A percentile compares a stretch with the other conserved stretches of the same genome.
Evolutionary conservation across 169 alveolate species (phyloP).

Genomic region (Eimeria maxima): DNA sequence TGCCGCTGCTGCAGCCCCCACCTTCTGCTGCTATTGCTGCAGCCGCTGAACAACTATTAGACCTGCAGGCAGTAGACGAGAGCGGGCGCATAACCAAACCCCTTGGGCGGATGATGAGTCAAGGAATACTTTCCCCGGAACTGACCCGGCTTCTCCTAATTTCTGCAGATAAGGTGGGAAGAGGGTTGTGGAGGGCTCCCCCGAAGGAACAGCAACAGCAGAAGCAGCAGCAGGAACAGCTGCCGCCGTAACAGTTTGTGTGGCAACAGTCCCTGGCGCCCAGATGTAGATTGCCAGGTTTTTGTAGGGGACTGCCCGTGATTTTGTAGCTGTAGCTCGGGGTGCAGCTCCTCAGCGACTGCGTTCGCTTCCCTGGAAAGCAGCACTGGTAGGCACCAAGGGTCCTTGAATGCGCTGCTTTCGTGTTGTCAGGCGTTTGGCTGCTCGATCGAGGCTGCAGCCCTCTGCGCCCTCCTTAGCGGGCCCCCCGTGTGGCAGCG

Average conservation of each 20-base stretch:
- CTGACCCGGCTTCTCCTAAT: slow-evolving; percentile 52
- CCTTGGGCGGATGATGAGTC: slow-evolving; percentile 59
- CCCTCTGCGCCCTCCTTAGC: slow-evolving; percentile 67
- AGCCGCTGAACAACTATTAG: slow-evolving; percentile 41
- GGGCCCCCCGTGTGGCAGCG: slow-evolving; percentile 76
- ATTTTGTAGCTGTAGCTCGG: neutral
- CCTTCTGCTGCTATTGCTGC: slow-evolving; percentile 46
- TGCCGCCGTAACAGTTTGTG: neutral
- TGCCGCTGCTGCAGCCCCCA: slow-evolving; percentile 73
- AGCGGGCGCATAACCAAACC: slow-evolving; percentile 44
- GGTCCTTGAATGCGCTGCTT: neutral
- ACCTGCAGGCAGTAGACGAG: slow-evolving; percentile 66
- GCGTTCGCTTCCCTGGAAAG: neutral
- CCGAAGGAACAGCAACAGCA: neutral
- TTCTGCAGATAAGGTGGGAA: slow-evolving; percentile 55
- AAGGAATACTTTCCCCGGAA: slow-evolving; percentile 65
- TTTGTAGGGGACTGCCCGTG: neutral
- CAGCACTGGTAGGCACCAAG: neutral
- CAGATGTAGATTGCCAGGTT: neutral
- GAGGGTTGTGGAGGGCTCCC: neutral
- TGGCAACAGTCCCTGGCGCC: neutral
- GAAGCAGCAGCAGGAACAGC: neutral
- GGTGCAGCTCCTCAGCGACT: neutral
- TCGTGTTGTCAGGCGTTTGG: slow-evolving; percentile 63
- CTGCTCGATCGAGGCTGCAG: slow-evolving; percentile 69